Evolutionary conservation across 805 yeast genomes (phyloP).

Genomic region (Saturnispora gosingensis): DNA sequence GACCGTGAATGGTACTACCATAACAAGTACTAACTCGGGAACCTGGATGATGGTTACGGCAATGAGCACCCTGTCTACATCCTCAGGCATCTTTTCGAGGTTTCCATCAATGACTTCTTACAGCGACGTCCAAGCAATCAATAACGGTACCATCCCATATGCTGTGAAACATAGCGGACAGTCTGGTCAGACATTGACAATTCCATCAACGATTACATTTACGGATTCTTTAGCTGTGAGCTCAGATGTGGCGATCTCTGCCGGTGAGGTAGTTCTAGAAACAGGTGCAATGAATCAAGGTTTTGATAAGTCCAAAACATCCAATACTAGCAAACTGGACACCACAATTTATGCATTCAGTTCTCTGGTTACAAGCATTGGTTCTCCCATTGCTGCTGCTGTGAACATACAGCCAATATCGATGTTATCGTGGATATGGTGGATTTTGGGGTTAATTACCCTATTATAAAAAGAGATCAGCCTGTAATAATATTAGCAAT

Average conservation of each 20-base stretch:
- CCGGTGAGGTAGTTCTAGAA: constrained; percentile 24
- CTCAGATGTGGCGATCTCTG: constrained; percentile 19
- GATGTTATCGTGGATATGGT: neutral
- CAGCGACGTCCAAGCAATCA: constrained; percentile 15
- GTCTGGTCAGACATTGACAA: constrained; percentile 23
- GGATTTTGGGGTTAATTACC: neutral
- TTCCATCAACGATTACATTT: constrained; percentile 13
- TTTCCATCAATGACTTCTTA: constrained; percentile 1
- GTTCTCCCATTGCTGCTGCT: neutral
- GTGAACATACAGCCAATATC: neutral
- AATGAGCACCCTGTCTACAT: neutral
- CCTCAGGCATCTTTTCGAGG: neutral
- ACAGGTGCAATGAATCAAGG: constrained; percentile 1
- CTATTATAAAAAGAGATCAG: neutral
- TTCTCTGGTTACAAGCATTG: constrained; percentile 7
- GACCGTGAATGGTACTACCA: neutral
- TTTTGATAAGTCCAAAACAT: neutral
- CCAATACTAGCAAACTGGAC: neutral
- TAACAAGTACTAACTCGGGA: neutral
- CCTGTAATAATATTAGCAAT: no score
- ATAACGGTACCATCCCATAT: constrained; percentile 26
- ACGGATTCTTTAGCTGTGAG: constrained; percentile 12
- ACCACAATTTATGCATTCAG: constrained; percentile 11
- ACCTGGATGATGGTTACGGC: neutral
- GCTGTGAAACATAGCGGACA: constrained; percentile 19